These are phyloP conservation scores for Aspergillus affinis DNA, from an alignment of 495 filamentous ascomycete species.

Conservation along the genomic window DNA sequence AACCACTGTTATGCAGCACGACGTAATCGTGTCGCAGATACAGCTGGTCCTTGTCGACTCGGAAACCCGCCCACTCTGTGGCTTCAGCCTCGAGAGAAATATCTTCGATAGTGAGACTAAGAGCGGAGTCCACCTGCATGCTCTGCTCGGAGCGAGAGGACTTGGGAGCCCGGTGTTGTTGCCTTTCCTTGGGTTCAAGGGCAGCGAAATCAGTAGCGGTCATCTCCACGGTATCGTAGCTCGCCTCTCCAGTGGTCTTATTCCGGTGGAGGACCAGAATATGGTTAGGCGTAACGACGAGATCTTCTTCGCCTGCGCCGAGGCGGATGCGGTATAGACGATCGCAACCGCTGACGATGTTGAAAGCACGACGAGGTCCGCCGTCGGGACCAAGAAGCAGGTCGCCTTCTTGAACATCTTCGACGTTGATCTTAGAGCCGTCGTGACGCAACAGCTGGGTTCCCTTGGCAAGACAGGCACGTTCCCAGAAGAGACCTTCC, in stretches of 20 bases:
- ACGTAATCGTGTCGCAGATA: conserved; percentile 49
- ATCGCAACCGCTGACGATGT: conserved; percentile 46
- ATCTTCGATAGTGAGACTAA: conserved; percentile 38
- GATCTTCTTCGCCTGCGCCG: conserved; percentile 37
- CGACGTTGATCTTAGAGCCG: conserved; percentile 40
- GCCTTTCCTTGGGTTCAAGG: conserved; percentile 29
- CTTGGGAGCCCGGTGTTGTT: conserved; percentile 27
- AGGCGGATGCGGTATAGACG: conserved; percentile 44
- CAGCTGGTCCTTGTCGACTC: conserved; percentile 50
- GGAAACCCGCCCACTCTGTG: conserved; percentile 45
- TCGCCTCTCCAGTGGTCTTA: no score
- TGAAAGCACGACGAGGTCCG: conserved; percentile 46
- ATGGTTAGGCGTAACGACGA: conserved; percentile 49
- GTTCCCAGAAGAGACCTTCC: conserved; percentile 99
- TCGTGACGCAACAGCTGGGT: conserved; percentile 41
- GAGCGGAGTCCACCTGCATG: no score
- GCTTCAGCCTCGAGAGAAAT: conserved; percentile 38
- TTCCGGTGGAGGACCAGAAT: conserved; percentile 45
- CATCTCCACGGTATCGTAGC: conserved; percentile 40
- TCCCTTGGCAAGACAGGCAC: conserved; percentile 56
- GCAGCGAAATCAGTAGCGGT: conserved; percentile 43
- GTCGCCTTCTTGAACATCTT: conserved; percentile 49
- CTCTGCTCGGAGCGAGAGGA: conserved; percentile 22
- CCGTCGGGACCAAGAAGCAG: conserved; percentile 49
- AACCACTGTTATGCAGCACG: conserved; percentile 54